Evolutionary conservation across 129 eudicot genomes (phyloP).

Genomic region (Helichrysum umbraculigerum): DNA sequence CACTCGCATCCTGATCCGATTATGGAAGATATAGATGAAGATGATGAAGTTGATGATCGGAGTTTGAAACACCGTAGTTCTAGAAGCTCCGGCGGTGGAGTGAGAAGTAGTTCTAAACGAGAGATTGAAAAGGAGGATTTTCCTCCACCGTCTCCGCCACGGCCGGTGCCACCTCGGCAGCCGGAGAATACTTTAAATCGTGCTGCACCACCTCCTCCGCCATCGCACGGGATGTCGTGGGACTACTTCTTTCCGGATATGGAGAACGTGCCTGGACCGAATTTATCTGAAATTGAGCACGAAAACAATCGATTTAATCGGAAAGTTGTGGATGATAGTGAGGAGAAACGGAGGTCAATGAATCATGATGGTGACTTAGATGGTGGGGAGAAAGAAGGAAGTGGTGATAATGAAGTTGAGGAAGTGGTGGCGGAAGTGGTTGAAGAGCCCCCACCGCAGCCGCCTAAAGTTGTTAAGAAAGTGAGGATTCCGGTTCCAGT

Average conservation of each 20-base stretch:
- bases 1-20: constrained; percentile 53
- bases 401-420: constrained; percentile 32
- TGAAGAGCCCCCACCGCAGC: constrained; percentile 45
- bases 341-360: constrained; percentile 26
- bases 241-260: constrained; percentile 53
- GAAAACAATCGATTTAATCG: constrained; percentile 23
- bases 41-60: constrained; percentile 54
- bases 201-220: constrained; percentile 46
- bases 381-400: constrained; percentile 17
- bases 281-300: constrained; percentile 52
- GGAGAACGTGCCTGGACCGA: constrained; percentile 59
- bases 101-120: constrained; percentile 31
- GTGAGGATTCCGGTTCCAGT: constrained; percentile 43
- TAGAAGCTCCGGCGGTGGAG: constrained; percentile 34
- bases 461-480: constrained; percentile 45
- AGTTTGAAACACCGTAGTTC: constrained; percentile 46
- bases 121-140: constrained; percentile 42
- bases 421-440: constrained; percentile 32
- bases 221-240: constrained; percentile 44
- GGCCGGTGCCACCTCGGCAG: constrained; percentile 26
- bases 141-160: constrained; percentile 55
- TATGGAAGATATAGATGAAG: constrained; percentile 62
- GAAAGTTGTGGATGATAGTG: constrained; percentile 45
- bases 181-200: constrained; percentile 14
- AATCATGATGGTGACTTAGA: constrained; percentile 19